Percentiles rank a stretch among this genome's conserved stretches.
Evolutionary conservation across 2,329 filamentous ascomycete genomes (phyloP).

Genomic region (Dactylellina leptospora): DNA sequence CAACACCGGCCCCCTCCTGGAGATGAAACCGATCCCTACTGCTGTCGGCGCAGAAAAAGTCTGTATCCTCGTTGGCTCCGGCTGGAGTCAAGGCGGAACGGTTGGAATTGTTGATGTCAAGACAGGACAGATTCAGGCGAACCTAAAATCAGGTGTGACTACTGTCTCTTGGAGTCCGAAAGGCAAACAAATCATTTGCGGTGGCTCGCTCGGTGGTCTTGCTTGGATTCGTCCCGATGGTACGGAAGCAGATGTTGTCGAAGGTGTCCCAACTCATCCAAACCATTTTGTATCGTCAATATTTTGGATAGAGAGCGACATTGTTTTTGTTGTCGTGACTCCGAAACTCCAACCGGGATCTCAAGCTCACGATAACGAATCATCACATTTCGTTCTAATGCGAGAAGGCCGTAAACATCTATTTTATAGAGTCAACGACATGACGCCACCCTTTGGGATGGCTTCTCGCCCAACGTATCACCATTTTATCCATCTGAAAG

Average conservation of each 20-base stretch:
- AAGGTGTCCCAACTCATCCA: slow-evolving; percentile 74
- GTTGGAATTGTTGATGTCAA: slow-evolving; percentile 68
- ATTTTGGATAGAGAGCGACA: slow-evolving; percentile 85
- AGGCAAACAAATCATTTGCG: slow-evolving; percentile 91
- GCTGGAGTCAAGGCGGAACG: slow-evolving; percentile 60
- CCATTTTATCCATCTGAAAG: slow-evolving; percentile 77
- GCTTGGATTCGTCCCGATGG: slow-evolving; percentile 86
- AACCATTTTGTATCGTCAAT: slow-evolving; percentile 80
- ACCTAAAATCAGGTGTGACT: slow-evolving; percentile 78
- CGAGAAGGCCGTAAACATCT: slow-evolving; percentile 70
- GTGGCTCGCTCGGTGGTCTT: slow-evolving; percentile 79
- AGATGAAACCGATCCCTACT: slow-evolving; percentile 81
- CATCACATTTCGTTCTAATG: slow-evolving; percentile 81
- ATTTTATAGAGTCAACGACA: slow-evolving; percentile 78
- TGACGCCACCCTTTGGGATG: slow-evolving; percentile 75
- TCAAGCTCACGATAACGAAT: slow-evolving; percentile 59
- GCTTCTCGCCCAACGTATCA: slow-evolving; percentile 76
- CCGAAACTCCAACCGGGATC: slow-evolving; percentile 63
- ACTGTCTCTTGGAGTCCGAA: slow-evolving; percentile 90
- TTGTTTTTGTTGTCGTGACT: slow-evolving; percentile 83
- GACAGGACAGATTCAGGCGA: slow-evolving; percentile 78
- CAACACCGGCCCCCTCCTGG: slow-evolving; percentile 77
- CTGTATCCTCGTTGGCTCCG: slow-evolving; percentile 80
- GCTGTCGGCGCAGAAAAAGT: slow-evolving; percentile 76
- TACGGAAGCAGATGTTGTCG: slow-evolving; percentile 77